Conservation (phyloP, 2,329 filamentous ascomycete species). For the Monosporascus sp. region DNA sequence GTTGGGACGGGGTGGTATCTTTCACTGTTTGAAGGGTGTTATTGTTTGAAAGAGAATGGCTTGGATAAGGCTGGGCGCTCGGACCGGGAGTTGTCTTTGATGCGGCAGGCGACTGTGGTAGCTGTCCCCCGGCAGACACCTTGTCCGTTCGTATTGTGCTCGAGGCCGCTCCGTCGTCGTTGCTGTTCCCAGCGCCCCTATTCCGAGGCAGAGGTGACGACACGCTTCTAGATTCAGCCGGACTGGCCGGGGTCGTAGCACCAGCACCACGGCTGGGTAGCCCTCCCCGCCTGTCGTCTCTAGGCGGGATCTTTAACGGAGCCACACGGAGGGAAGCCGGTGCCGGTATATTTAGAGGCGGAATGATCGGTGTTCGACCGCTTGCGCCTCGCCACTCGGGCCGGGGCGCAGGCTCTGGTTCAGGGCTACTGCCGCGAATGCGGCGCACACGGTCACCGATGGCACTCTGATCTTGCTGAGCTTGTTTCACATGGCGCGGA, state of each 20-base stretch:
- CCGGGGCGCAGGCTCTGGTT: slow-evolving; percentile 21
- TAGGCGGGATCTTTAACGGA: slow-evolving; percentile 52
- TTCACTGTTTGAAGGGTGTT: slow-evolving; percentile 10
- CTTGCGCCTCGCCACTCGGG: slow-evolving; percentile 70
- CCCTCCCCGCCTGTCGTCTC: slow-evolving; percentile 38
- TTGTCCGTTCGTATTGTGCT: slow-evolving; percentile 29
- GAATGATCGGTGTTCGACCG: slow-evolving; percentile 59
- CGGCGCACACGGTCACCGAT: slow-evolving; percentile 43
- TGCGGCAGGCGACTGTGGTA: slow-evolving; percentile 16
- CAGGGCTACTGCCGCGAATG: slow-evolving; percentile 28
- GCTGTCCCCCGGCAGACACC: slow-evolving; percentile 16
- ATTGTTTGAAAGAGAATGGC: slow-evolving; percentile 31
- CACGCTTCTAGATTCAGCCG: slow-evolving; percentile 31
- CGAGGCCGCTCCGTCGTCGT: slow-evolving; percentile 8
- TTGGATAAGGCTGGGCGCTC: slow-evolving; percentile 28
- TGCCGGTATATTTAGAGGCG: slow-evolving; percentile 44
- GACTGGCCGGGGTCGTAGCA: slow-evolving; percentile 27
- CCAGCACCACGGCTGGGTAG: slow-evolving; percentile 14
- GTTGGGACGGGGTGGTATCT: slow-evolving; percentile 5
- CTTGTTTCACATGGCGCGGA: slow-evolving; percentile 21
- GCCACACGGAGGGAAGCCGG: slow-evolving; percentile 49
- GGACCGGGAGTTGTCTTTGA: slow-evolving; percentile 16
- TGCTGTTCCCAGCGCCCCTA: slow-evolving; percentile 3
- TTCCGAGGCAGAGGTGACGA: slow-evolving; percentile 11
- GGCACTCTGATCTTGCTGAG: slow-evolving; percentile 25